These are phyloP conservation scores for Orychophragmus violaceus DNA, from an alignment of 345 rosid genomes.

Conservation along the genomic window DNA sequence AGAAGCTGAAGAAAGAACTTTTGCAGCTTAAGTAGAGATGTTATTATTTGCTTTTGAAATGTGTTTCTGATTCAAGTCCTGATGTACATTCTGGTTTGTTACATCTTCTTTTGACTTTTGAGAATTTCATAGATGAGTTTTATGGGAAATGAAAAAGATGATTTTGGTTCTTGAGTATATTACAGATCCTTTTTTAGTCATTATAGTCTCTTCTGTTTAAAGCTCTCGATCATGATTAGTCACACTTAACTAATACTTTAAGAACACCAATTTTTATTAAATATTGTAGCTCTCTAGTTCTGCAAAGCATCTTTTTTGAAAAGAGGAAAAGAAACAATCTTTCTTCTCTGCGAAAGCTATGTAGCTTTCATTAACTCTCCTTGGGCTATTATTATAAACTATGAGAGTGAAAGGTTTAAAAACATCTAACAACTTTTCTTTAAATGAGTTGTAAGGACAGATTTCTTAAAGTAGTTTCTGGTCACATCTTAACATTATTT, in stretches of 20 bases:
- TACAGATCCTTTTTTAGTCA: background rate
- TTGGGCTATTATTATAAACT: background rate
- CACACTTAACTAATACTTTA: constrained; percentile 11
- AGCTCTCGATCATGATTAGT: constrained; percentile 15
- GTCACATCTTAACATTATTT: background rate
- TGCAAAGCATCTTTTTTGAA: constrained; percentile 18
- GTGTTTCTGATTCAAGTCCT: background rate
- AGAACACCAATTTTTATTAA: background rate
- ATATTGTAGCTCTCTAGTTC: background rate
- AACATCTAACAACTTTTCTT: constrained; percentile 11
- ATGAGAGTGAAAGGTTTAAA: constrained; percentile 16
- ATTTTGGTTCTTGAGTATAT: constrained; percentile 5
- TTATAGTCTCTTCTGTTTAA: background rate
- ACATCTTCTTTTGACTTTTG: constrained; percentile 17
- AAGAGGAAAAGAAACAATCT: background rate
- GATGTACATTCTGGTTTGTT: constrained; percentile 20
- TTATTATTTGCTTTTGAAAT: constrained; percentile 11
- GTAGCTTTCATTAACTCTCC: constrained; percentile 25
- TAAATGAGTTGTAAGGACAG: background rate
- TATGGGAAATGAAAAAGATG: constrained; percentile 11
- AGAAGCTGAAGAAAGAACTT: constrained; percentile 17
- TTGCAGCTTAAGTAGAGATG: constrained; percentile 12
- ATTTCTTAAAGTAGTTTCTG: background rate
- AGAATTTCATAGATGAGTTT: background rate
- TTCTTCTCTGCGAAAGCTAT: constrained; percentile 23